Evolutionary conservation across 1,284 basidiomycete genomes (phyloP).

Genomic region (Trametes pubescens): DNA sequence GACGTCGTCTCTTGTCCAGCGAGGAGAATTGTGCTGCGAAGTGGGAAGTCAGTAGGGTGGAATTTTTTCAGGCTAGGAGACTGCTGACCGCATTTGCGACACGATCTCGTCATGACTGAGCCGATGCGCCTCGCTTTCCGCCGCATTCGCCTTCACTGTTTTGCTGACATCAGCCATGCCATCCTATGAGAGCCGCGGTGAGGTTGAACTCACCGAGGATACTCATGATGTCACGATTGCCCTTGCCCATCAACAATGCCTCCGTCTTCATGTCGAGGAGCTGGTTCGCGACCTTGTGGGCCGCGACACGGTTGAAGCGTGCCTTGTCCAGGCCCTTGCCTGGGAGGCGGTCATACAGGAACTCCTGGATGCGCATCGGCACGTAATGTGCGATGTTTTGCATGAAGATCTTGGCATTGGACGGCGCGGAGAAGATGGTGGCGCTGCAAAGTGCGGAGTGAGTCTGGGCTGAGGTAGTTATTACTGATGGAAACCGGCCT

Average conservation of each 20-base stretch:
- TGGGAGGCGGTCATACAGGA: conserved; percentile 46
- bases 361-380: conserved; percentile 45
- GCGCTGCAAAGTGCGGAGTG: conserved; percentile 18
- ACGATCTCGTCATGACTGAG: conserved; percentile 61
- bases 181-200: not conserved
- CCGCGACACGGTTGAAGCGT: conserved; percentile 47
- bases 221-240: conserved; percentile 51
- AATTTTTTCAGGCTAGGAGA: not conserved
- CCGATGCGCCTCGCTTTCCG: conserved; percentile 51
- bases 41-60: not conserved
- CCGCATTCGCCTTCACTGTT: conserved; percentile 61
- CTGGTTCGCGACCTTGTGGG: conserved; percentile 51
- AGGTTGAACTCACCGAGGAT: conserved; percentile 46
- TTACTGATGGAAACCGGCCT: conserved; percentile 9
- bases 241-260: conserved; percentile 42
- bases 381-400: conserved; percentile 39
- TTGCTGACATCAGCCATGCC: not conserved
- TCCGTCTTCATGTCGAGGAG: conserved; percentile 51
- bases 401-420: conserved; percentile 37
- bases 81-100: conserved; percentile 58
- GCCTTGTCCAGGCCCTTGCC: conserved; percentile 47
- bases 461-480: not conserved
- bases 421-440: conserved; percentile 35
- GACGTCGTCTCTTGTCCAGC: conserved; percentile 65
- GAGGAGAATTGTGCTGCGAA: conserved; percentile 48